Conservation (phyloP, 2,329 filamentous ascomycete species). For the Colletotrichum graminicola region DNA sequence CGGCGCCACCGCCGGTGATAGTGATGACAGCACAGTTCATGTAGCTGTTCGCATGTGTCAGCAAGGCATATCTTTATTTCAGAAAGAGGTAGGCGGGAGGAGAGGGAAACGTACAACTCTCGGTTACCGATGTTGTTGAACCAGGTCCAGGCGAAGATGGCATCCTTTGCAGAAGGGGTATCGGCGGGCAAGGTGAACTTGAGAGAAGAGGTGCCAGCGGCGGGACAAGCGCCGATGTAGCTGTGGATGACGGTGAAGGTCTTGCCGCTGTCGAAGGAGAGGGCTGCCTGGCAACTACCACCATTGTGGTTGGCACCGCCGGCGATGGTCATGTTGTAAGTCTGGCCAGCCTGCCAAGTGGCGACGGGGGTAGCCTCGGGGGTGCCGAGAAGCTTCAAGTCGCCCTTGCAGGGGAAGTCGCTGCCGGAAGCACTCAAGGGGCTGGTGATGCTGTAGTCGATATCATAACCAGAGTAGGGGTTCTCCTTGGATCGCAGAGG, state of each 20-base stretch:
- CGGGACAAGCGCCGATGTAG: conserved; percentile 68
- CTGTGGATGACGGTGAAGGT: conserved; percentile 77
- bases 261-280: conserved; percentile 78
- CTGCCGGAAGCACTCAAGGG: conserved; percentile 71
- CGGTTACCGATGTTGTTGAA: conserved; percentile 82
- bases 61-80: neutral
- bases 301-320: conserved; percentile 75
- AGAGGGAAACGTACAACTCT: conserved; percentile 66
- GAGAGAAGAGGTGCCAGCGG: conserved; percentile 62
- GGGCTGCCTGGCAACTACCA: conserved; percentile 80
- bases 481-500: conserved; percentile 68
- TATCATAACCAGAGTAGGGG: conserved; percentile 56
- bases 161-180: conserved; percentile 67
- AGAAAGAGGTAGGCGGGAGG: neutral
- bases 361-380: conserved; percentile 65
- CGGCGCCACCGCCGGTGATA: conserved; percentile 59
- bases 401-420: conserved; percentile 83
- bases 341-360: conserved; percentile 71
- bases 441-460: conserved; percentile 79
- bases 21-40: conserved; percentile 84
- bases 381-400: conserved; percentile 62
- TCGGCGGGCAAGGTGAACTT: conserved; percentile 75
- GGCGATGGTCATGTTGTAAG: conserved; percentile 72
- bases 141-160: conserved; percentile 82
- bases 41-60: conserved; percentile 60